Evolutionary conservation across 768 basidiomycete genomes (phyloP).

Genomic region (Lentinula detonsa): DNA sequence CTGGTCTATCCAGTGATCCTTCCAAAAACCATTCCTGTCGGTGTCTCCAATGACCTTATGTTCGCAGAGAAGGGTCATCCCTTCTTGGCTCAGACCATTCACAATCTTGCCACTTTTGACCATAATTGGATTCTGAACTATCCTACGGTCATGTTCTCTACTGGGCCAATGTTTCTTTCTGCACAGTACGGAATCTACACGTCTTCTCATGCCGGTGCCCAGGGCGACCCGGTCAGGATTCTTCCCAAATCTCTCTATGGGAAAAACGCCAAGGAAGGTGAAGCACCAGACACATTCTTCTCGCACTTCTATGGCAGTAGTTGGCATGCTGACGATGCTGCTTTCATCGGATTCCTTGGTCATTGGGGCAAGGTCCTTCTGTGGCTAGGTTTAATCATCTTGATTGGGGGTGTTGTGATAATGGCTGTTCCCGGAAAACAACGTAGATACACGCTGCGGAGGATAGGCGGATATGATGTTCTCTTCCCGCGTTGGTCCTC

Average conservation of each 20-base stretch:
- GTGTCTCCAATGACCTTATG: conserved; percentile 97
- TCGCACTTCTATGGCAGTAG: conserved; percentile 97
- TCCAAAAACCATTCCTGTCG: conserved; percentile 94
- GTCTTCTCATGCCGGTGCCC: conserved; percentile 57
- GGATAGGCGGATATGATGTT: conserved; percentile 72
- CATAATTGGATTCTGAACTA: conserved; percentile 95
- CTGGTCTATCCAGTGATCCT: conserved; percentile 84
- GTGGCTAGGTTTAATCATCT: conserved; percentile 73
- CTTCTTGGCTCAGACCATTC: conserved; percentile 89
- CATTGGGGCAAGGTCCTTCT: conserved; percentile 85
- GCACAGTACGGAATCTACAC: conserved; percentile 88
- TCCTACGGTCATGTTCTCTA: conserved; percentile 99
- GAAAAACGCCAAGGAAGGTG: conserved; percentile 81
- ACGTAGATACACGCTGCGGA: conserved; percentile 51
- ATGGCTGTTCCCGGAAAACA: conserved; percentile 48
- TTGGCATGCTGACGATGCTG: conserved; percentile 98
- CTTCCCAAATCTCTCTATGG: conserved; percentile 97
- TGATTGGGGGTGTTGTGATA: conserved; percentile 64
- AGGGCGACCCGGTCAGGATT: conserved; percentile 76
- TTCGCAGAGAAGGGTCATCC: conserved; percentile 81
- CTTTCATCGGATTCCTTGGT: conserved; percentile 91
- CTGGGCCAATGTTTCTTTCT: conserved; percentile 98
- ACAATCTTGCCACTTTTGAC: conserved; percentile 87
- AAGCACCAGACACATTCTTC: conserved; percentile 91
- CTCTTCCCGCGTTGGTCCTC: conserved; percentile 70